phyloP scores from a whole-genome alignment of 805 yeast species.

The Wickerhamiella azyma region DNA sequence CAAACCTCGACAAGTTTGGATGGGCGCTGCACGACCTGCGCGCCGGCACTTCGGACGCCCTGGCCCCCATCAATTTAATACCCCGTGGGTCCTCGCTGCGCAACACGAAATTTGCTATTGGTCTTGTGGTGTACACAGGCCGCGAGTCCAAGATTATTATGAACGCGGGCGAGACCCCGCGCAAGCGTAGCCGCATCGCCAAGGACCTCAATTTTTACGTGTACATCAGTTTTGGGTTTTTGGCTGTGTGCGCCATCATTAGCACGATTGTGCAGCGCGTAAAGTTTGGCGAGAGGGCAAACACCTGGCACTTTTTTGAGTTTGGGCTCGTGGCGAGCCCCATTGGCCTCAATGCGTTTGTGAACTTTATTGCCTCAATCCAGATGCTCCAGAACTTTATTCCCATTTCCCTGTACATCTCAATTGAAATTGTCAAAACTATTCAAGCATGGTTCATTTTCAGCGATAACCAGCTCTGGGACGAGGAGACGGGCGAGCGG shows the following conservation, averaged over 20 bases:
- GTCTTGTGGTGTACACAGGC: constrained; percentile 63
- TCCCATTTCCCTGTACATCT: constrained; percentile 67
- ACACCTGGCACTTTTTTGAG: constrained; percentile 44
- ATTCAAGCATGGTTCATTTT: constrained; percentile 66
- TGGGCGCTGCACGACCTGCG: constrained; percentile 48
- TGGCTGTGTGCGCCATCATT: constrained; percentile 54
- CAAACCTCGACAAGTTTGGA: constrained; percentile 47
- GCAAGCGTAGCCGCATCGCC: constrained; percentile 54
- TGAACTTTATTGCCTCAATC: constrained; percentile 60
- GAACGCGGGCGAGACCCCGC: constrained; percentile 69
- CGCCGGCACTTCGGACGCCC: constrained; percentile 35
- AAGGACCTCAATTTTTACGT: constrained; percentile 57
- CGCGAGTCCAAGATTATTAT: constrained; percentile 65
- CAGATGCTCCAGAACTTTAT: constrained; percentile 67
- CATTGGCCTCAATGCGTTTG: constrained; percentile 51
- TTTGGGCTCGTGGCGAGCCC: constrained; percentile 47
- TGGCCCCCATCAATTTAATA: constrained; percentile 49
- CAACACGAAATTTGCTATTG: constrained; percentile 67
- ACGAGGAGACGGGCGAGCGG: constrained; percentile 55
- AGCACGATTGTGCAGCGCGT: constrained; percentile 62
- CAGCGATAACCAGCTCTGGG: constrained; percentile 57
- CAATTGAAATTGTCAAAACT: constrained; percentile 70
- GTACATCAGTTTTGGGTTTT: constrained; percentile 45
- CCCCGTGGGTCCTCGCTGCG: constrained; percentile 63
- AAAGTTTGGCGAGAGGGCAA: constrained; percentile 32